Conservation (phyloP, 495 filamentous ascomycete species). For the Xanthoparmelia taractica region DNA sequence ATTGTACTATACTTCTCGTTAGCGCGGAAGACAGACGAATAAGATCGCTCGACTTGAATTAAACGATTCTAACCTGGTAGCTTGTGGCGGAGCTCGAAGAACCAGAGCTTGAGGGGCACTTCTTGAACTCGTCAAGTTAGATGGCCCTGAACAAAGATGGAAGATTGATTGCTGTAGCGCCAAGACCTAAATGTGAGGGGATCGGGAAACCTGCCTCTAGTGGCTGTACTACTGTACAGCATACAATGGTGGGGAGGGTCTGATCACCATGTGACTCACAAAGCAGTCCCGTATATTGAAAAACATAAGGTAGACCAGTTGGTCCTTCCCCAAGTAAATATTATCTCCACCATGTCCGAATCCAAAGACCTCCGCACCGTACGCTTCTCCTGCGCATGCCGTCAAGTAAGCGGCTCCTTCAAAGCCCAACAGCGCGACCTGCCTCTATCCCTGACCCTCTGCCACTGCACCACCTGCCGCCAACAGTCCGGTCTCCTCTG, state of each 20-base stretch:
- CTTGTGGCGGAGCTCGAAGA: constrained; percentile 25
- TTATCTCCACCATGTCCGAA: neutral
- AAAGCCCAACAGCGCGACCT: constrained; percentile 26
- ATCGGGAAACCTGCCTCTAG: no score
- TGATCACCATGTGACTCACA: no score
- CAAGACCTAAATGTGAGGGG: no score
- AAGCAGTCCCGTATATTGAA: no score
- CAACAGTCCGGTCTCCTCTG: constrained; percentile 49
- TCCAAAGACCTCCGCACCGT: neutral
- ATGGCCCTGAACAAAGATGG: constrained; percentile 28
- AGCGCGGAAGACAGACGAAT: constrained; percentile 22
- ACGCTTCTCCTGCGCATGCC: constrained; percentile 50
- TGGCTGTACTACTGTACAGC: no score
- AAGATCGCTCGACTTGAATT: constrained; percentile 17
- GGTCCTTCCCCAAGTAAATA: no score
- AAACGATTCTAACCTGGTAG: constrained; percentile 20
- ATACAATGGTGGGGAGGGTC: no score
- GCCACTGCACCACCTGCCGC: constrained; percentile 59
- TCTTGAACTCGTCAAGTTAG: constrained; percentile 22
- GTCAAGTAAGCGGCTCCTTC: constrained; percentile 34
- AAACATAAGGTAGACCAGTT: no score
- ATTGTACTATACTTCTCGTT: constrained; percentile 20
- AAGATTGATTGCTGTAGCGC: constrained; percentile 23
- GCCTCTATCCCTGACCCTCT: constrained; percentile 38
- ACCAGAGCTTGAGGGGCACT: constrained; percentile 26